Conservation (phyloP, 2,329 filamentous ascomycete species). For the Aspergillus fumigatiaffinis region DNA sequence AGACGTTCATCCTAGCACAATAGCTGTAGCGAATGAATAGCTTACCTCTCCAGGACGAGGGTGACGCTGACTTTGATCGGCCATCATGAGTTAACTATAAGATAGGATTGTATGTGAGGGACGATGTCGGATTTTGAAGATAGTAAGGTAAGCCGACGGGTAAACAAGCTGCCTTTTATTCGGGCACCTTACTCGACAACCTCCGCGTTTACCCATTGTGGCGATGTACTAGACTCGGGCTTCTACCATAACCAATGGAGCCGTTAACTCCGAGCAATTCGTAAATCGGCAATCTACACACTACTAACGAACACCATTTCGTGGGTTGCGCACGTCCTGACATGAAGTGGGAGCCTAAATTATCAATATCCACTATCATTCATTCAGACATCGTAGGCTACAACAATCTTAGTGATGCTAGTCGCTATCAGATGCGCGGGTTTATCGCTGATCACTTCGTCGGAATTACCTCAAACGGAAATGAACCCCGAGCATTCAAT, state of each 20-base stretch:
- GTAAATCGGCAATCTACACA: no score
- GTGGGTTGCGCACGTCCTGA: no score
- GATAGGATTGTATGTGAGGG: background rate
- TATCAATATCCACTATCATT: background rate
- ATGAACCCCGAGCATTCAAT: background rate
- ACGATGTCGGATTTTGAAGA: background rate
- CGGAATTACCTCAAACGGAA: background rate
- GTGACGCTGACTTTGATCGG: background rate
- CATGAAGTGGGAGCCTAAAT: background rate
- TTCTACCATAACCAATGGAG: background rate
- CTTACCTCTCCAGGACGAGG: background rate
- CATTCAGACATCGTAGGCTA: background rate
- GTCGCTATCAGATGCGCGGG: background rate
- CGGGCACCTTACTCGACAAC: background rate
- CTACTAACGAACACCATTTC: no score
- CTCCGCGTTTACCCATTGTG: no score
- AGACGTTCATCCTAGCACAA: background rate
- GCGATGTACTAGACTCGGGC: background rate
- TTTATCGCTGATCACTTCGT: background rate
- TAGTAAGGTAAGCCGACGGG: background rate
- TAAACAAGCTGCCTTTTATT: background rate
- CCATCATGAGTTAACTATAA: background rate
- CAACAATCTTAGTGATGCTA: background rate
- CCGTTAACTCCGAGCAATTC: background rate
- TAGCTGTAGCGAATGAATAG: background rate